Evolutionary conservation across 495 filamentous ascomycete species (phyloP), one percentile per base, ranked within the genome.

Genomic region (Trichocladium uniseriatum): DNA sequence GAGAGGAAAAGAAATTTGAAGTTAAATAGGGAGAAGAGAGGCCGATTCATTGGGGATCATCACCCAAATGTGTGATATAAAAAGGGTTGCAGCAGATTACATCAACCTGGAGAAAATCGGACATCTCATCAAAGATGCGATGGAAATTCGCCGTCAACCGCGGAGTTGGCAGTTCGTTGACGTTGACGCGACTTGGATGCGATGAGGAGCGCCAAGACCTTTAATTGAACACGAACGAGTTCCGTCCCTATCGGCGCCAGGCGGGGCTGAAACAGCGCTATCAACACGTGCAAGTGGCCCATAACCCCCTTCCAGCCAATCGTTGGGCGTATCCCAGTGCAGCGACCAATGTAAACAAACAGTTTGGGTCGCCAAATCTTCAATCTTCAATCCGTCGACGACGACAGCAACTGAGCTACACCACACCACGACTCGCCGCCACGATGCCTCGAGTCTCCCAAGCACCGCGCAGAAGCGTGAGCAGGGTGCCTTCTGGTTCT

Each of bases 371-470:
- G 27, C 27, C 51, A 44, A 32, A 22, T 10, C 42, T 10, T 32
- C 41, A 32, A 22, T 10, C 42, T 10, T 32, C 41, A 35, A 46
- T 6, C 36, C 20, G 43, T 35, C 45, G 46, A 42, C 49, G 45
- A 31, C 48, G 15, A 42, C 18, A 37, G 40, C 24, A 32, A 11
- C 32, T 28, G 28, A 21, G 28, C 45, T 27, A 16, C 45, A 58
- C 10, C 52, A 19, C 46, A 47, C 11, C 41, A 44, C 43, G 44
- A 9, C 27, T 36, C 45, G 22, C 60, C 47, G 27, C 42, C 48
- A 81, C 61, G 51, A 89, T 89, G 85, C 82, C 85, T 73, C 80
- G 85, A 66, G 81, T 86, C 52, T 75, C 79, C 44, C 82, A 84
- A 56, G 64, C 65, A 43, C 72, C 77, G 45, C 74, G 76, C 59